A percentile compares a stretch with the other conserved stretches of the same genome.
These are phyloP conservation scores for Exophiala phaeomuriformis DNA, from an alignment of 2,329 filamentous ascomycete genomes.

Conservation along the genomic window DNA sequence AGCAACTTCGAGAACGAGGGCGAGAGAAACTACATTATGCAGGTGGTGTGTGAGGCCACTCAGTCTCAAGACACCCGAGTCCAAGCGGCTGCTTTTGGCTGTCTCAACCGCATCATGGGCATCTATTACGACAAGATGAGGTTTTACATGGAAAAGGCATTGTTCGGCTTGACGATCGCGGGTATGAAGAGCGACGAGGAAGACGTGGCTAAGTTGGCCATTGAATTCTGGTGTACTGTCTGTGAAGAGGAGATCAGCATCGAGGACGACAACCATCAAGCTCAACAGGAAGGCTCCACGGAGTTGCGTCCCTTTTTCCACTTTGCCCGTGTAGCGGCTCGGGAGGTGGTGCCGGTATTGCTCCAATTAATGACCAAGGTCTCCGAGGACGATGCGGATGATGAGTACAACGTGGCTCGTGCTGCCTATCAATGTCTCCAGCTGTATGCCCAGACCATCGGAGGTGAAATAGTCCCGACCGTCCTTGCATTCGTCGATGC, in stretches of 20 bases:
- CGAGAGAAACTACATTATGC: slow-evolving; percentile 99
- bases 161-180: slow-evolving; percentile 93
- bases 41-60: slow-evolving; percentile 97
- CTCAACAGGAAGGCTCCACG: slow-evolving; percentile 63
- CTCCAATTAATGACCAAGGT: slow-evolving; percentile 87
- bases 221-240: slow-evolving; percentile 99
- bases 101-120: slow-evolving; percentile 96
- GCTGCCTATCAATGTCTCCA: slow-evolving; percentile 95
- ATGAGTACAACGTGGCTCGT: slow-evolving; percentile 94
- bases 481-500: slow-evolving; percentile 87
- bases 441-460: slow-evolving; percentile 88
- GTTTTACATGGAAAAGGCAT: slow-evolving; percentile 99
- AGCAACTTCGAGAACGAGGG: slow-evolving; percentile 99
- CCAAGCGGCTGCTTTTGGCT: slow-evolving; percentile 93
- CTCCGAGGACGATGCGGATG: slow-evolving; percentile 91
- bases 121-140: slow-evolving; percentile 99
- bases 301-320: slow-evolving; percentile 91
- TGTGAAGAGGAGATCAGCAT: slow-evolving; percentile 98
- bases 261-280: slow-evolving; percentile 86
- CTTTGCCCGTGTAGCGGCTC: slow-evolving; percentile 85
- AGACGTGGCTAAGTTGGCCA: slow-evolving; percentile 93
- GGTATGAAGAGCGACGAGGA: slow-evolving; percentile 98
- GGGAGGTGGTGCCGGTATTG: slow-evolving; percentile 89
- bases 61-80: slow-evolving; percentile 86
- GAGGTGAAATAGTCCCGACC: slow-evolving; percentile 71